A percentile compares a stretch with the other conserved stretches of the same genome.
These are phyloP conservation scores for Mycena indigotica DNA, from an alignment of 768 basidiomycete species.

Conservation along the genomic window DNA sequence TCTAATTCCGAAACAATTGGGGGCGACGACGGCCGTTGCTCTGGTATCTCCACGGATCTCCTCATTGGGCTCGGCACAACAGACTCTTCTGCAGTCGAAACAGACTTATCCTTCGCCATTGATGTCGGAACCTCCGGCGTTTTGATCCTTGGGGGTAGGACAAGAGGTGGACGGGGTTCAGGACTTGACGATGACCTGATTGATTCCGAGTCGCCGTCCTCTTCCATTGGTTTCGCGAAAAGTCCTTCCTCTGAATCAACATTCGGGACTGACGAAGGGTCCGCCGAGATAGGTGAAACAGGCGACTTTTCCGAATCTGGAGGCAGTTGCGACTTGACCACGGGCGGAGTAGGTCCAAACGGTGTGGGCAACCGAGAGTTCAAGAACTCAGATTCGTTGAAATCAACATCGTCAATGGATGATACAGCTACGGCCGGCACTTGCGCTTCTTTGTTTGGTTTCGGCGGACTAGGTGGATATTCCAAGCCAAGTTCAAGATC, in stretches of 20 bases:
- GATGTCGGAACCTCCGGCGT: neutral
- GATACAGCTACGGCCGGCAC: neutral
- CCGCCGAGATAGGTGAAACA: no score
- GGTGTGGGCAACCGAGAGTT: constrained; percentile 20
- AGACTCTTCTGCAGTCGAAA: constrained; percentile 5
- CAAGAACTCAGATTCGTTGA: constrained; percentile 20
- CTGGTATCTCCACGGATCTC: no score
- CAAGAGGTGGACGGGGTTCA: constrained; percentile 9
- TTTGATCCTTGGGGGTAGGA: neutral
- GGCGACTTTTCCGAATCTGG: no score
- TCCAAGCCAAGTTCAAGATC: neutral
- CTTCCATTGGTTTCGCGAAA: neutral
- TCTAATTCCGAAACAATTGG: constrained; percentile 22
- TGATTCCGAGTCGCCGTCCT: constrained; percentile 11
- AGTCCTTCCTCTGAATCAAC: neutral
- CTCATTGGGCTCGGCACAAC: no score
- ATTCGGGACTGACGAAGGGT: constrained; percentile 2
- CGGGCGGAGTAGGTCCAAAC: constrained; percentile 15
- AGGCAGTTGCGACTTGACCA: neutral
- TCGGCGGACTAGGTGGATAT: neutral
- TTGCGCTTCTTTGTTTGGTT: neutral
- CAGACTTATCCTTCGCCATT: neutral
- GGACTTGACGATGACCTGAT: constrained; percentile 24
- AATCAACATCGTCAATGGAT: constrained; percentile 17
- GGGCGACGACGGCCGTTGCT: constrained; percentile 7